A percentile compares a stretch with the other conserved stretches of the same genome.
Conservation (phyloP, 1,139 yeast genomes). For the Yamadazyma membranifaciens region DNA sequence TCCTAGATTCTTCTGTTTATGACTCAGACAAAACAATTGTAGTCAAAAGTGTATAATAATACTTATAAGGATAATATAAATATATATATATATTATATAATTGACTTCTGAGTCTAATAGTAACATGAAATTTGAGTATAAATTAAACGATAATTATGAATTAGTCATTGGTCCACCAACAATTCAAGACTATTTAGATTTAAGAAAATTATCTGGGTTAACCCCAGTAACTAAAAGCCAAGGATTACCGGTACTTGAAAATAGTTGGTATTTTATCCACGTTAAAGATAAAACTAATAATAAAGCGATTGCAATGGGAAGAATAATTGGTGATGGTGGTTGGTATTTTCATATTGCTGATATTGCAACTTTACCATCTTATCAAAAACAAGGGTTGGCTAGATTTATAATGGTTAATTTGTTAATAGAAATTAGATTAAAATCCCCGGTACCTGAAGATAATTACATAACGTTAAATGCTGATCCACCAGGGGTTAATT, state of each 20-base stretch:
- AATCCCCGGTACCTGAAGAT: slow-evolving; percentile 1
- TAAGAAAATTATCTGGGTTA: slow-evolving; percentile 6
- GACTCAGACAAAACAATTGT: no score
- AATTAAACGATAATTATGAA: neutral
- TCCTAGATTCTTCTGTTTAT: no score
- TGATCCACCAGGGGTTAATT: slow-evolving; percentile 8
- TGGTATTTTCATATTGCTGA: slow-evolving; percentile 9
- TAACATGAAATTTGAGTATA: neutral
- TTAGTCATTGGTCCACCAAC: neutral
- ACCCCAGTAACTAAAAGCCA: slow-evolving; percentile 1
- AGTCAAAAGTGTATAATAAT: no score
- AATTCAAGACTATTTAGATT: slow-evolving; percentile 3
- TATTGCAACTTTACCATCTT: slow-evolving; percentile 8
- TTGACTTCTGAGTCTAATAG: no score
- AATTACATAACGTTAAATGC: slow-evolving; percentile 7
- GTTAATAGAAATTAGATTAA: slow-evolving; percentile 1
- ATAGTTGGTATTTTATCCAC: slow-evolving; percentile 4
- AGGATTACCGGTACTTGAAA: slow-evolving; percentile 2
- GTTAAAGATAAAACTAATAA: neutral
- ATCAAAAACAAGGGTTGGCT: slow-evolving; percentile 8
- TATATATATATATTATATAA: no score
- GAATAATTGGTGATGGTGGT: slow-evolving; percentile 9
- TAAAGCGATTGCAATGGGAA: slow-evolving; percentile 9
- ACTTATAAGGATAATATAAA: no score
- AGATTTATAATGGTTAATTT: slow-evolving; percentile 1